These are phyloP conservation scores for Mollisia scopiformis DNA, from an alignment of 2,329 filamentous ascomycete species.

Conservation along the genomic window DNA sequence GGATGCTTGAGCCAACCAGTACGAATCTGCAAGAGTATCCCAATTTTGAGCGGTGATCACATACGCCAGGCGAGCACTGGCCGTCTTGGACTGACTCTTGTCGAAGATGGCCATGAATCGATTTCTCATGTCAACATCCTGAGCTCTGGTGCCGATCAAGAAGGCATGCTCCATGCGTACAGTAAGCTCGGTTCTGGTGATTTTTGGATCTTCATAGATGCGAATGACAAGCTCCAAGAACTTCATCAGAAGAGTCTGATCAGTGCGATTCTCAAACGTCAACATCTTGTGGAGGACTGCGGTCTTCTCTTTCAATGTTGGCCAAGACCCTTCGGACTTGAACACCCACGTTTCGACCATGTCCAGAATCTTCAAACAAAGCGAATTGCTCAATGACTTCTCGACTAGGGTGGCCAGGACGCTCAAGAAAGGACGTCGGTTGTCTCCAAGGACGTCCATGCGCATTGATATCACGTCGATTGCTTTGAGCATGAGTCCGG, in stretches of 20 bases:
- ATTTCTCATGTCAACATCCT: constrained; percentile 95
- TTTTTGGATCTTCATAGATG: constrained; percentile 97
- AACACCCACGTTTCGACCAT: constrained; percentile 98
- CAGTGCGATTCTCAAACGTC: constrained; percentile 83
- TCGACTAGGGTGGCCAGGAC: constrained; percentile 94
- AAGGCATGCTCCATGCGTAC: constrained; percentile 98
- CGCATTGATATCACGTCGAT: constrained; percentile 90
- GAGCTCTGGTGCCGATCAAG: constrained; percentile 88
- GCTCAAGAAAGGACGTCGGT: constrained; percentile 89
- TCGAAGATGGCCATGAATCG: constrained; percentile 97
- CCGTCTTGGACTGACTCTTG: constrained; percentile 89
- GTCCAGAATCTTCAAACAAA: constrained; percentile 90
- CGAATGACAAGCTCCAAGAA: constrained; percentile 96
- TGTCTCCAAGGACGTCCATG: constrained; percentile 91
- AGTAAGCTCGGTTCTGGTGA: constrained; percentile 91
- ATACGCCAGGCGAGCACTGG: constrained; percentile 85
- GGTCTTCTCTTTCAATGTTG: constrained; percentile 97
- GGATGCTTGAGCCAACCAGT: constrained; percentile 95
- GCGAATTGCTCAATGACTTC: constrained; percentile 82
- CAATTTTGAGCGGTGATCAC: constrained; percentile 93
- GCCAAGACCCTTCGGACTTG: constrained; percentile 90
- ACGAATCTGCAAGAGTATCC: constrained; percentile 92
- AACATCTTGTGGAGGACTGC: constrained; percentile 99
- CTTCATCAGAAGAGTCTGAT: constrained; percentile 84
- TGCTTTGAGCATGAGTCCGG: constrained; percentile 89